phyloP scores from a whole-genome alignment of 495 filamentous ascomycete genomes.

The Lentithecium fluviatile region DNA sequence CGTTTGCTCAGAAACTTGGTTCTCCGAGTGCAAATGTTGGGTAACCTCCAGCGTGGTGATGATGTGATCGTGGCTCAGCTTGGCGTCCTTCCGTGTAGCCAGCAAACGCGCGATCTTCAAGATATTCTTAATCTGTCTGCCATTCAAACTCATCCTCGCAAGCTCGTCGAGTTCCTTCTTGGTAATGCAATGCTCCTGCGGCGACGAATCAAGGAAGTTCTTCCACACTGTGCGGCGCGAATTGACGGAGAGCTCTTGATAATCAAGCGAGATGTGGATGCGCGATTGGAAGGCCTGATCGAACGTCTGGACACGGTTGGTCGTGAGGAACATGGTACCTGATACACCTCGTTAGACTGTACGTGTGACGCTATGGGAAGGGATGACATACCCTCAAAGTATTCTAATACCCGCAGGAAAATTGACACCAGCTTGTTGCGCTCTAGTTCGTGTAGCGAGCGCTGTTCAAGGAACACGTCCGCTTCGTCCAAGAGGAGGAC shows the following conservation, averaged over 20 bases:
- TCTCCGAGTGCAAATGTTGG: conserved; percentile 44
- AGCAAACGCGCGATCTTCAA: conserved; percentile 57
- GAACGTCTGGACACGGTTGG: conserved; percentile 44
- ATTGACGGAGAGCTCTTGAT: conserved; percentile 41
- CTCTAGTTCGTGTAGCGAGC: conserved; percentile 42
- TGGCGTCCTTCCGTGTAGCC: conserved; percentile 42
- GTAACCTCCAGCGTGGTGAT: conserved; percentile 50
- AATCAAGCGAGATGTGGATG: conserved; percentile 47
- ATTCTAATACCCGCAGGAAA: conserved; percentile 54
- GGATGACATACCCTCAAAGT: conserved; percentile 56
- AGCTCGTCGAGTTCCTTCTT: conserved; percentile 48
- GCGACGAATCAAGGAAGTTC: conserved; percentile 43
- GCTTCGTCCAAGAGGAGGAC: conserved; percentile 63
- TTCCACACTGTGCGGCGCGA: conserved; percentile 46
- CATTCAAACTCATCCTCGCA: conserved; percentile 53
- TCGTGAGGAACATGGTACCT: conserved; percentile 41
- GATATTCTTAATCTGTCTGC: conserved; percentile 64
- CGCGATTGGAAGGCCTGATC: conserved; percentile 46
- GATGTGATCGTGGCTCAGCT: conserved; percentile 47
- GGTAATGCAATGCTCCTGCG: conserved; percentile 41
- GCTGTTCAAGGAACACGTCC: conserved; percentile 63
- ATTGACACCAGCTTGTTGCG: conserved; percentile 47
- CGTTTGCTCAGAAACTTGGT: conserved; percentile 23
- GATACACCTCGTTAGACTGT: conserved; percentile 49
- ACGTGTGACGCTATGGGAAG: background rate